Evolutionary conservation across 495 filamentous ascomycete species (phyloP), one percentile per base, ranked within the genome.

Genomic region (Trichocladium uniseriatum): DNA sequence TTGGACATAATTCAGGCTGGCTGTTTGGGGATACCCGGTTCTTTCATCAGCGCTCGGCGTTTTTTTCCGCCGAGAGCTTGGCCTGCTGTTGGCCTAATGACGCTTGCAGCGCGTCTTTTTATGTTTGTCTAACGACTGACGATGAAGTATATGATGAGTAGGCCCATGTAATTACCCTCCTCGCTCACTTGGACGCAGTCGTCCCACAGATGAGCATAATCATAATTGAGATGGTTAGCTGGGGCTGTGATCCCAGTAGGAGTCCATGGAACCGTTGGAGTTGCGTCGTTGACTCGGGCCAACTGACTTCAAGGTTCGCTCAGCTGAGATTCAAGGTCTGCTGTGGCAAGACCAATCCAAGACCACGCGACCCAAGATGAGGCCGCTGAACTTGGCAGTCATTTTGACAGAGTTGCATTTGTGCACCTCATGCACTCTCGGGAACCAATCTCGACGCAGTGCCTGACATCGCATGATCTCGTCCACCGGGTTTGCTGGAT

Each of bases 41-140:
- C 10, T 10, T 2, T 32, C 13, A 32, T 5, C 31, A 32, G 9
- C 31, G 31, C 31, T 4, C 7, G 3, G 31, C 31, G 11, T 11
- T 32, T 5, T 29, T 29, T 32, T 32, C 31, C 9, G 3, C 31
- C 9, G 31, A 32, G 31, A 29, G 11, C 34, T 14, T 7, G 24
- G 24, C 24, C 8, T 9, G 29, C 18, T 31, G 8, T 1, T 39
- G 24, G 14, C n/a, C 16, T 21, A n/a, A 20, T 38, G 31, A 40
- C 48, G 40, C 32, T 11, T n/a, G 3, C 34, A 10, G 13, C n/a
- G 22, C 41, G 40, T 32, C 31, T 32, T 21, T 31, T 37, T 32
- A 22, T 45, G 16, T 44, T 44, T 31, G 43, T 44, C 35, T 51
- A 16, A 51, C 40, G 48, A 51, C 34, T 31, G 32, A 51, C 48